A percentile compares a stretch with the other conserved stretches of the same genome.
Conservation (phyloP, 805 yeast genomes). For the Torulaspora microellipsoides region DNA sequence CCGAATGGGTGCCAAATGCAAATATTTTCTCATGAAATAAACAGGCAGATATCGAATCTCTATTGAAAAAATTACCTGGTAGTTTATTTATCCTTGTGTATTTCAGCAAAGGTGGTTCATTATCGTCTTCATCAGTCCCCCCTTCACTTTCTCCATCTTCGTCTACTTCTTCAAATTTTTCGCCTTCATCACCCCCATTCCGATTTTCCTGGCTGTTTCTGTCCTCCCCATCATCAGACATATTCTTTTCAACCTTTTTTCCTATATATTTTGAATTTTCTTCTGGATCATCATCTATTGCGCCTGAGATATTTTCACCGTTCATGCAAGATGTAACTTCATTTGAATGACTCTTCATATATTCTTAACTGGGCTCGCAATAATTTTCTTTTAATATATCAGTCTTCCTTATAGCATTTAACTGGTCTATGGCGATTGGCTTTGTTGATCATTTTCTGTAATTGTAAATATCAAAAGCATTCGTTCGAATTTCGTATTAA, state of each 20-base stretch:
- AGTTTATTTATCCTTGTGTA: conserved; percentile 66
- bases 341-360: not conserved
- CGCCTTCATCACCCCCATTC: conserved; percentile 17
- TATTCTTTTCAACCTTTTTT: no score
- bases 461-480: no score
- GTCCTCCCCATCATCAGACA: not conserved
- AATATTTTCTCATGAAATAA: conserved; percentile 54
- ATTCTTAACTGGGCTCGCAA: not conserved
- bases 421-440: not conserved
- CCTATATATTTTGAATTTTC: no score
- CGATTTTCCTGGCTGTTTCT: conserved; percentile 5
- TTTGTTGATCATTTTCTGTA: no score
- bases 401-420: not conserved
- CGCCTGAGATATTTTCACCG: no score
- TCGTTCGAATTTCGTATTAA: no score
- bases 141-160: conserved; percentile 27
- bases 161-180: conserved; percentile 18
- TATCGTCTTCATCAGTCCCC: conserved; percentile 41
- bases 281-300: no score
- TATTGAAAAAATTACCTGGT: conserved; percentile 64
- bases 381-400: not conserved
- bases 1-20: conserved; percentile 87
- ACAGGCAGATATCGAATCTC: conserved; percentile 76
- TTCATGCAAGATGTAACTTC: no score
- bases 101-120: conserved; percentile 67